A percentile compares a stretch with the other conserved stretches of the same genome.
These are phyloP conservation scores for Daedaleopsis sinensis DNA, from an alignment of 768 basidiomycete genomes.

Conservation along the genomic window DNA sequence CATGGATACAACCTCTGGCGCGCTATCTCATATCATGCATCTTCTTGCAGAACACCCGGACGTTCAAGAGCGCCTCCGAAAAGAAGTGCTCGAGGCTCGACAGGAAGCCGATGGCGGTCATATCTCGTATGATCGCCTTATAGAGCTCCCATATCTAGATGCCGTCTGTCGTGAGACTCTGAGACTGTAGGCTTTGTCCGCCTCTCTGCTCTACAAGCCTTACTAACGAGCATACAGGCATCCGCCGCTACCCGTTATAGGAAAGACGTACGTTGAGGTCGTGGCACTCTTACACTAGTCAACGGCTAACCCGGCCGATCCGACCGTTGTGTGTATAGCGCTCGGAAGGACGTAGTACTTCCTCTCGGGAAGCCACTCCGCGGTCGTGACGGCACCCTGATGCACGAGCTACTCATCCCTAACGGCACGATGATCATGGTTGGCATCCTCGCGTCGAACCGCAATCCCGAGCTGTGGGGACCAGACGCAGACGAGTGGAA, in stretches of 20 bases:
- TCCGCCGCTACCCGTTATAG: constrained; percentile 4
- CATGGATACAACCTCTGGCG: constrained; percentile 29
- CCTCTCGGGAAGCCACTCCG: constrained; percentile 34
- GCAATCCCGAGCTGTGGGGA: constrained; percentile 23
- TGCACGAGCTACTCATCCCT: constrained; percentile 29
- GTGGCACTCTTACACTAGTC: too few relatives aligned
- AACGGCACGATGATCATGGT: constrained; percentile 20
- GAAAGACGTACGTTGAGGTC: constrained; percentile 8
- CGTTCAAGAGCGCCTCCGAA: constrained; percentile 37
- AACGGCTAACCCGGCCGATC: background rate
- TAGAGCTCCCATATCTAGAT: background rate
- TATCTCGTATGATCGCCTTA: background rate
- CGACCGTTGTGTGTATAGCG: background rate
- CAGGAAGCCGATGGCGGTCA: constrained; percentile 4
- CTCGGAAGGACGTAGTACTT: constrained; percentile 28
- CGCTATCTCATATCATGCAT: constrained; percentile 21
- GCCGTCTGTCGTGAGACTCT: constrained; percentile 5
- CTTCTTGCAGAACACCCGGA: constrained; percentile 33
- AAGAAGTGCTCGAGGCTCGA: constrained; percentile 14
- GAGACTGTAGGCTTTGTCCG: constrained; percentile 34
- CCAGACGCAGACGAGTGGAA: constrained; percentile 23
- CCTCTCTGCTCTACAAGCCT: constrained; percentile 28
- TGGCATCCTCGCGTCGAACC: constrained; percentile 26
- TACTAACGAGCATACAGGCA: constrained; percentile 3
- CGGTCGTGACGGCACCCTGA: constrained; percentile 31